Conservation (phyloP, 2,329 filamentous ascomycete species). For the Curvularia verruculosa region DNA sequence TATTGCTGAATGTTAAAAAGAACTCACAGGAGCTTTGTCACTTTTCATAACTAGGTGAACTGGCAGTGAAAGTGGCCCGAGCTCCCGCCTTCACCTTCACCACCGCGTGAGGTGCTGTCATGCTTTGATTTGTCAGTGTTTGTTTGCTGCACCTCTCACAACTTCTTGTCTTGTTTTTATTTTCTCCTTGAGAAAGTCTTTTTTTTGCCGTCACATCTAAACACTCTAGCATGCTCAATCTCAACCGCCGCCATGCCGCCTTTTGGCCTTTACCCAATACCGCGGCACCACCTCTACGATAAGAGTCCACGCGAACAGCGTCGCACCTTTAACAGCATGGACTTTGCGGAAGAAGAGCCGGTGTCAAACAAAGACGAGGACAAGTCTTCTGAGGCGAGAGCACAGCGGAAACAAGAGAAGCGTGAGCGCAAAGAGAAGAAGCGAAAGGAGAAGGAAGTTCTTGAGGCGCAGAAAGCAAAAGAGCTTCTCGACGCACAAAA, state of each 20-base stretch:
- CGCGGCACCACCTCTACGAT: slow-evolving; percentile 29
- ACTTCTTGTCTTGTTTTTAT: neutral
- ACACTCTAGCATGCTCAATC: neutral
- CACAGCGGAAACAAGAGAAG: slow-evolving; percentile 8
- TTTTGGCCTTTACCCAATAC: slow-evolving; percentile 33
- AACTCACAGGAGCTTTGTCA: too few species aligned
- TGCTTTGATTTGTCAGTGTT: neutral
- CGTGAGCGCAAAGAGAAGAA: slow-evolving; percentile 14
- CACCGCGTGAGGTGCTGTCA: neutral
- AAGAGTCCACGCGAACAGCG: slow-evolving; percentile 6
- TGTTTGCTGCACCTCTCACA: neutral
- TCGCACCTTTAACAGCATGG: slow-evolving; percentile 30
- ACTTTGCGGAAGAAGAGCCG: slow-evolving; percentile 19
- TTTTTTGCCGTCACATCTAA: neutral
- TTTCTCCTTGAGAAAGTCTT: neutral
- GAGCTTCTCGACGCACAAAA: neutral
- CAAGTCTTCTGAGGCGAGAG: neutral
- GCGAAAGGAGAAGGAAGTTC: slow-evolving; percentile 7
- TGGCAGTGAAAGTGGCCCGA: neutral
- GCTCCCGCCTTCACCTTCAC: neutral
- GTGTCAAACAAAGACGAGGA: neutral
- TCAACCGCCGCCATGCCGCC: slow-evolving; percentile 23
- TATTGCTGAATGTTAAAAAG: too few species aligned
- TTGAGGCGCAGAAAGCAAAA: slow-evolving; percentile 1
- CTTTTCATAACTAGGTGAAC: too few species aligned